These are phyloP conservation scores for Psidium guajava DNA, from an alignment of 345 rosid genomes.

Conservation along the genomic window DNA sequence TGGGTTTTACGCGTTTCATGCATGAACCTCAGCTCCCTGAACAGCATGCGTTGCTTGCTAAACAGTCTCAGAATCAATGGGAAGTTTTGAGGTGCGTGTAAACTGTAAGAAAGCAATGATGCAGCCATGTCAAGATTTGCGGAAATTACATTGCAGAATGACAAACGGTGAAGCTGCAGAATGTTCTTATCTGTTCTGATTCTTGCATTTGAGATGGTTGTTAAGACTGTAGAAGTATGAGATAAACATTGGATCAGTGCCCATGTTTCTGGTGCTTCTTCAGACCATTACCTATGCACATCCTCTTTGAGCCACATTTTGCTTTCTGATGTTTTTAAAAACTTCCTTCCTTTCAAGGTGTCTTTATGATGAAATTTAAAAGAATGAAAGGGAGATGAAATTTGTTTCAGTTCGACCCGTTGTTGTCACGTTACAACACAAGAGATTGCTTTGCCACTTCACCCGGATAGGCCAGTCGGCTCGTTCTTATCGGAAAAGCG, in stretches of 20 bases:
- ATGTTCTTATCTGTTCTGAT: not conserved
- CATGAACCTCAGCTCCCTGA: not conserved
- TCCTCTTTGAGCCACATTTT: not conserved
- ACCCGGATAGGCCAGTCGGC: not conserved
- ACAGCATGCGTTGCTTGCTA: not conserved
- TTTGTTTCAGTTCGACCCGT: not conserved
- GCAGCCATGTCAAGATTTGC: not conserved
- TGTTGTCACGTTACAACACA: not conserved
- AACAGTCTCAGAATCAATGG: not conserved
- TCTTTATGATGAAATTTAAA: not conserved
- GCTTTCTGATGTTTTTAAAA: not conserved
- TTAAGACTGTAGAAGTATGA: not conserved
- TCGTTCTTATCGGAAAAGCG: not conserved
- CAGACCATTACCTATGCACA: not conserved
- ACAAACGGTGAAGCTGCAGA: rapidly evolving
- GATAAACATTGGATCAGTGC: not conserved
- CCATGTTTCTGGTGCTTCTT: not conserved
- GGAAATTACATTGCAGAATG: not conserved
- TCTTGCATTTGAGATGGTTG: not conserved
- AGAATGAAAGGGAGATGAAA: not conserved
- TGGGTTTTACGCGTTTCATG: not conserved
- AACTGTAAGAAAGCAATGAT: not conserved
- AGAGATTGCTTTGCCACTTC: not conserved
- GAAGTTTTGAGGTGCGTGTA: not conserved
- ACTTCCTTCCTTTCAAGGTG: not conserved